Conservation (phyloP, 495 filamentous ascomycete genomes). For the Aspergillus ellipticus region DNA sequence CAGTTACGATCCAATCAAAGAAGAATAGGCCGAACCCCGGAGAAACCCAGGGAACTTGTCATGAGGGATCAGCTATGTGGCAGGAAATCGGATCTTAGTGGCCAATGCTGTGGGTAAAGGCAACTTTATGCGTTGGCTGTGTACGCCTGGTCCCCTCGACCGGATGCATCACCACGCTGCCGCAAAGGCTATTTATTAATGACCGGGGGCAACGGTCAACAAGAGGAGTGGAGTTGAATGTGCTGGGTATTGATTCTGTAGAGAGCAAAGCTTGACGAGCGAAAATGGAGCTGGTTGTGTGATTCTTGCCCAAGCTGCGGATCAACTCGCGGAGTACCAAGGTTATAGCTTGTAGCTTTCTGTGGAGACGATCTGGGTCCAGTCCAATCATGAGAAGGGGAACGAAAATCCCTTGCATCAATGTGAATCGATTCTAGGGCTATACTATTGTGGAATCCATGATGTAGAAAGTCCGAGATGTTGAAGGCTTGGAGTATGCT, state of each 20-base stretch:
- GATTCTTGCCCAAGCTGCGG: neutral
- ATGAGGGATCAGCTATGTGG: neutral
- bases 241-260: no score
- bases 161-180: neutral
- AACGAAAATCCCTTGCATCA: neutral
- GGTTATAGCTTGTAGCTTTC: neutral
- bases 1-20: neutral
- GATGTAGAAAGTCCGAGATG: neutral
- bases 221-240: neutral
- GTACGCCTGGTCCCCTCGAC: neutral
- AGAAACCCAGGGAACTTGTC: neutral
- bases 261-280: no score
- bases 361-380: slow-evolving; percentile 2
- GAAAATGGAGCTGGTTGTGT: neutral
- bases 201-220: no score
- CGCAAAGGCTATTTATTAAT: no score
- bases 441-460: neutral
- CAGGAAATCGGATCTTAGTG: neutral
- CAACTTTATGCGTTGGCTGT: neutral
- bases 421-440: neutral
- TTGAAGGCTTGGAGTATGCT: neutral
- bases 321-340: neutral
- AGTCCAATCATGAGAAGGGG: neutral
- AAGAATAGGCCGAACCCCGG: neutral
- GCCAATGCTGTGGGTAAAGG: neutral